These are phyloP conservation scores for Tilletia setariae DNA, from an alignment of 1,284 basidiomycete species.

Conservation along the genomic window DNA sequence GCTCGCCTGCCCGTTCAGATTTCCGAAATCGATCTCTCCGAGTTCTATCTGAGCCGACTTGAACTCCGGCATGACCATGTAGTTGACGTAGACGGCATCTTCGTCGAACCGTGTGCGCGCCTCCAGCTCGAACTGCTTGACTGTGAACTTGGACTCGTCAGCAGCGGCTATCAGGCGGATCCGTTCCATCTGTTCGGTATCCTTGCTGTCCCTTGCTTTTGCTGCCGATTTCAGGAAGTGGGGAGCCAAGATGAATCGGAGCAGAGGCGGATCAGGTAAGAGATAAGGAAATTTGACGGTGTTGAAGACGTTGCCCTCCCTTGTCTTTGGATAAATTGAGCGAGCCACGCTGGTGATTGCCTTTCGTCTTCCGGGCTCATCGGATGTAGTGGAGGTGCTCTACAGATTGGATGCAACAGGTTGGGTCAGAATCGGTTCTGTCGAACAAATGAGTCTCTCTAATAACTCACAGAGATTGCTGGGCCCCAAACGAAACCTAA, in stretches of 20 bases:
- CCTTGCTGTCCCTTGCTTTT: not conserved
- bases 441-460: not conserved
- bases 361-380: not conserved
- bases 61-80: slow-evolving; percentile 6
- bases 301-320: not conserved
- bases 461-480: not conserved
- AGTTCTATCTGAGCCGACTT: not conserved
- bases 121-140: not conserved
- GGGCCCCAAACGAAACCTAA: not conserved
- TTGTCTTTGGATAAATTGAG: not conserved
- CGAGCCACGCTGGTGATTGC: not conserved
- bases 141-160: not conserved
- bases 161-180: not conserved
- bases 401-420: too few species aligned
- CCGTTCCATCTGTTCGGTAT: not conserved
- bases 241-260: not conserved
- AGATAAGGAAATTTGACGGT: slow-evolving; percentile 5
- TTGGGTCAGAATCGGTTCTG: not conserved
- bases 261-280: not conserved
- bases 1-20: not conserved
- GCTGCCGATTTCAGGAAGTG: slow-evolving; percentile 2
- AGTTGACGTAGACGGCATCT: slow-evolving; percentile 13
- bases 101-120: not conserved
- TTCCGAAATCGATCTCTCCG: not conserved
- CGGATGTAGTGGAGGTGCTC: not conserved